phyloP scores from a whole-genome alignment of 805 yeast species.

The Jamesozyma rosinii region DNA sequence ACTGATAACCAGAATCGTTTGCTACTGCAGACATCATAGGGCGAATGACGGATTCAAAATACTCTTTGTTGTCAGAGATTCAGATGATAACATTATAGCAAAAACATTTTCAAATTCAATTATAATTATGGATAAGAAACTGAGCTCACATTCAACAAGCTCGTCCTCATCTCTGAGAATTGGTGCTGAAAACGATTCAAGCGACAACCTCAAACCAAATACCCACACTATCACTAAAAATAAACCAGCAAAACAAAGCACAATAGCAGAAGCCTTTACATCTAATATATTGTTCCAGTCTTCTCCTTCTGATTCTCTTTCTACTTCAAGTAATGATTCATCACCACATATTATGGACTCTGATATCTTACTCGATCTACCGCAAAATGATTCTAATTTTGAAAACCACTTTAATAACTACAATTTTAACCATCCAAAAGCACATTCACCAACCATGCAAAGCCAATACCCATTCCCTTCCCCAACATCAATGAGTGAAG shows the following conservation, averaged over 20 bases:
- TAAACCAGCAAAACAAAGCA: not conserved
- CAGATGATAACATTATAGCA: slow-evolving; percentile 55
- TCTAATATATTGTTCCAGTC: slow-evolving; percentile 3
- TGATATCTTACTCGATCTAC: not conserved
- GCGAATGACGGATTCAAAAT: slow-evolving; percentile 77
- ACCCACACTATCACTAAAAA: not conserved
- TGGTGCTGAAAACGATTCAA: not conserved
- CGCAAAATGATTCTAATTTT: not conserved
- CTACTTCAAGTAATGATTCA: not conserved
- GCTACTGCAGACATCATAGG: slow-evolving; percentile 91
- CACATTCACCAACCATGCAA: not conserved
- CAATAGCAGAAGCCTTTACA: slow-evolving; percentile 3
- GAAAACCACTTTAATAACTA: not conserved
- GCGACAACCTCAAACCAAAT: not conserved
- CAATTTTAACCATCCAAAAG: not conserved
- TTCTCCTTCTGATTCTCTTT: not conserved
- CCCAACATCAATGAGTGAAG: slow-evolving; percentile 55
- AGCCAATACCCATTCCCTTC: slow-evolving; percentile 33
- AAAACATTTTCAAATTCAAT: slow-evolving; percentile 63
- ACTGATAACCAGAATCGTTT: slow-evolving; percentile 66
- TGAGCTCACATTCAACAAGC: slow-evolving; percentile 24
- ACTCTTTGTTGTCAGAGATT: slow-evolving; percentile 56
- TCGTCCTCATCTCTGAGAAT: not conserved
- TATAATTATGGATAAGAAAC: slow-evolving; percentile 91
- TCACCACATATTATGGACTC: not conserved